Evolutionary conservation across 208 protist species (phyloP).

Genomic region (Giardia muris): DNA sequence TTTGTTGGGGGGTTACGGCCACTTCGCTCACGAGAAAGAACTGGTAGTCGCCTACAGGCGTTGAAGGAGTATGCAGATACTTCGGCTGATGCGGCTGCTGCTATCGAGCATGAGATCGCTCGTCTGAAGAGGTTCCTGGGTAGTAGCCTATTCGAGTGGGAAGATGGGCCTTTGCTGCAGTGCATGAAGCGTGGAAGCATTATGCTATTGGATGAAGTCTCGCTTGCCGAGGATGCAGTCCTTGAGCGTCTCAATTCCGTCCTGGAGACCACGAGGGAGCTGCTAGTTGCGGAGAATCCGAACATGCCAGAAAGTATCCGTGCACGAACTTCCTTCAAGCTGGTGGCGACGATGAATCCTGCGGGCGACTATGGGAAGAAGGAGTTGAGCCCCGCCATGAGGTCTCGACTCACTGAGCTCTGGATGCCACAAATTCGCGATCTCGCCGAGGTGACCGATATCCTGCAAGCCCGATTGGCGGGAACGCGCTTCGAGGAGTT

Average conservation of each 20-base stretch:
- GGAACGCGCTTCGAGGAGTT: background rate
- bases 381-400: slow-evolving; percentile 92
- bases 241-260: slow-evolving; percentile 98
- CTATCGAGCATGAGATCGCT: background rate
- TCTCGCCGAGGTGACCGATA: slow-evolving; percentile 65
- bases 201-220: slow-evolving; percentile 98
- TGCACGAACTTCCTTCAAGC: slow-evolving; percentile 65
- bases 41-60: background rate
- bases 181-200: slow-evolving; percentile 88
- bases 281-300: slow-evolving; percentile 18
- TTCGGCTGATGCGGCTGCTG: background rate
- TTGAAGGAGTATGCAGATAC: slow-evolving; percentile 23
- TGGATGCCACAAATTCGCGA: slow-evolving; percentile 67
- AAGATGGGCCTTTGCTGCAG: slow-evolving; percentile 89
- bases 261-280: slow-evolving; percentile 62
- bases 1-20: slow-evolving; percentile 74
- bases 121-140: background rate
- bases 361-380: slow-evolving; percentile 99
- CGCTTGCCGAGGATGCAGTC: slow-evolving; percentile 94
- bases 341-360: slow-evolving; percentile 99
- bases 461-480: slow-evolving; percentile 49
- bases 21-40: slow-evolving; percentile 47
- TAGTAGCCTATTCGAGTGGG: slow-evolving; percentile 79
- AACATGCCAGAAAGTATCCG: slow-evolving; percentile 46
- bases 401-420: slow-evolving; percentile 98